Evolutionary conservation across 345 rosid species (phyloP), one percentile per base, ranked within the genome.

Genomic region (Dipteronia sinensis): DNA sequence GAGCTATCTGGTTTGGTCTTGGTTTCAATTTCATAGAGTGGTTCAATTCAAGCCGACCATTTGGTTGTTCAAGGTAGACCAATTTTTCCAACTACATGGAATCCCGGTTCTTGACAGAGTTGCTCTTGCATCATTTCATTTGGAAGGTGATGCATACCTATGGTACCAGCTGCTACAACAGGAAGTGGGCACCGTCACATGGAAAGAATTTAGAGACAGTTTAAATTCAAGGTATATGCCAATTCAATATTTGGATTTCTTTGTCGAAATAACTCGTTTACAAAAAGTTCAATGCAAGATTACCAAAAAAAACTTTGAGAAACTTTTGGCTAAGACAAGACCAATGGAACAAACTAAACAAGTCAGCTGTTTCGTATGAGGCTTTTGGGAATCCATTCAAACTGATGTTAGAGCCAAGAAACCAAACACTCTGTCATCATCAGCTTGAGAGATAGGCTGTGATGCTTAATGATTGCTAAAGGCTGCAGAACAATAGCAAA

Each of bases 21-120:
- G 20, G 73, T 11, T 75, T 78, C 51, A 91, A 81, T 19, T 77
- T 80, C 0, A 69, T 27, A n/a, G n/a, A n/a, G n/a, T n/a, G n/a
- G n/a, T n/a, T n/a, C n/a, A n/a, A n/a, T n/a, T n/a, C n/a, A n/a
- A n/a, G n/a, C 11, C 40, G 1, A 69, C 34, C 3, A 22, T 44
- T 4, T 69, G 58, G 20, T 1, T 47, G 9, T 69, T 1, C n/a
- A 69, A 40, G 20, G 53, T 8, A 7, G 40, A n/a, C n/a, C n/a
- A n/a, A n/a, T 19, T 67, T 10, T 42, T 40, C 51, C 15, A 40
- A 5, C 3, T 42, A 2, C 29, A n/a, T 11, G 8, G 15, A 7
- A 67, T 42, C 10, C 3, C 16, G 1, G 29, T 0, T 0, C 8
- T 1, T n/a, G 47, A 31, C 1, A 25, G 16, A 6, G 53, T 67